Percentiles rank a stretch among this genome's conserved stretches.
Evolutionary conservation across 2,329 filamentous ascomycete genomes (phyloP).

Genomic region (Penicillium freii): DNA sequence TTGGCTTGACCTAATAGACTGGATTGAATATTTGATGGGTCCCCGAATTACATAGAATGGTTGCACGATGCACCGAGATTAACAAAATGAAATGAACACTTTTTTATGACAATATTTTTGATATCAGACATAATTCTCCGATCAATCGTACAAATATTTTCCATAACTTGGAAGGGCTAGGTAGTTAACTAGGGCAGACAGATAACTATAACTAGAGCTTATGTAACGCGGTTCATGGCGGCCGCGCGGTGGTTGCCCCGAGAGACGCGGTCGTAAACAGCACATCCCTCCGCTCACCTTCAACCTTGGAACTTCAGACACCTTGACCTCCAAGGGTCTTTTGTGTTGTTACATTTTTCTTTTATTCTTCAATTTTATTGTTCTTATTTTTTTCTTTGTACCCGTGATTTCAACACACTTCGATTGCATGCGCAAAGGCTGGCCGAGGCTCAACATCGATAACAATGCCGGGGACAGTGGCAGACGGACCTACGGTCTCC

Average conservation of each 20-base stretch:
- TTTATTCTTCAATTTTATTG: slow-evolving; percentile 5
- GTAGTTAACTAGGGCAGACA: neutral
- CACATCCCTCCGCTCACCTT: slow-evolving; percentile 18
- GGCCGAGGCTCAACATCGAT: slow-evolving; percentile 34
- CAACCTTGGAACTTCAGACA: slow-evolving; percentile 12
- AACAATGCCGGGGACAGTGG: slow-evolving; percentile 60
- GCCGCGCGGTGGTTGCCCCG: slow-evolving; percentile 21
- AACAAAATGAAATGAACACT: neutral
- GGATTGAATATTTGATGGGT: slow-evolving; percentile 11
- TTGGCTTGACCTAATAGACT: slow-evolving; percentile 17
- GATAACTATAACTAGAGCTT: neutral
- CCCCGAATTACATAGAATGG: slow-evolving; percentile 12
- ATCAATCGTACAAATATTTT: neutral
- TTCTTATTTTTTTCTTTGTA: slow-evolving; percentile 13
- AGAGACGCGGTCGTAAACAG: slow-evolving; percentile 28
- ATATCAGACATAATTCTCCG: neutral
- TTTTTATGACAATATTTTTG: neutral
- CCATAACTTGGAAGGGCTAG: neutral
- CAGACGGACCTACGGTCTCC: slow-evolving; percentile 63
- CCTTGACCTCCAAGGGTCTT: slow-evolving; percentile 22
- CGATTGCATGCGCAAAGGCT: slow-evolving; percentile 36
- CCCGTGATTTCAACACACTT: slow-evolving; percentile 6
- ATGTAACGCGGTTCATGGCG: slow-evolving; percentile 13
- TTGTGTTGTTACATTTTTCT: slow-evolving; percentile 8
- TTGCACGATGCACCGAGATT: slow-evolving; percentile 5